Evolutionary conservation across 805 yeast species (phyloP), one percentile per base, ranked within the genome.

Genomic region (Diddensiella caesifluorescens): DNA sequence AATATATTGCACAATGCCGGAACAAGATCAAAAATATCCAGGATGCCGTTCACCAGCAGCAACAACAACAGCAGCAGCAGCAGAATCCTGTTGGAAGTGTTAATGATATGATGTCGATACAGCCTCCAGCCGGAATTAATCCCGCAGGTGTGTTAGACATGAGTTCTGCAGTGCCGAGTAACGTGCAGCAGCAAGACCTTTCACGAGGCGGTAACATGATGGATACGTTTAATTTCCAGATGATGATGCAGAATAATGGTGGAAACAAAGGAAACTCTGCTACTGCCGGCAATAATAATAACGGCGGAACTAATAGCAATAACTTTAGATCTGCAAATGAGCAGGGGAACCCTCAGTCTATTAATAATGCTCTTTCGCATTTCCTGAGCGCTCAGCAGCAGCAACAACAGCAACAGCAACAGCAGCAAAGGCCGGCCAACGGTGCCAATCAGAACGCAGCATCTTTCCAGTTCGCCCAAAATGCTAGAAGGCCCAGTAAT

Each of bases 1-100:
- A 54, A 23, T 54, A 54, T 39, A 35, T 53, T 33, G 47, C 37
- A 22, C 54, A 55, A 32, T 54, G 56, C 29, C 48, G 52, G 16
- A 44, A 42, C 41, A 54, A 51, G 26, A 47, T 54, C 33, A 35
- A 38, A 31, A 21, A 30, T 7, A 39, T 42, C 22, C 38, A 38
- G 30, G 44, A 38, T 13, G 35, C 41, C 5, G 45, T 41, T 18
- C 53, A 42, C 36, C 51, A 46, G 29, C 47, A 47, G 30, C 45
- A 39, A 25, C 47, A 44, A 29, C 52, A 56, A 12, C 57, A 38
- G 32, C 42, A 41, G 42, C 50, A 50, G 23, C 22, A 22, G 39
- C 15, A 27, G 6, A 27, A 32, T 19, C n/a, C n/a, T n/a, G n/a
- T n/a, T n/a, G n/a, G n/a, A n/a, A n/a, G n/a, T n/a, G 23, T 20